Evolutionary conservation across 2,329 filamentous ascomycete species (phyloP).

Genomic region (Pseudocercospora macadamiae): DNA sequence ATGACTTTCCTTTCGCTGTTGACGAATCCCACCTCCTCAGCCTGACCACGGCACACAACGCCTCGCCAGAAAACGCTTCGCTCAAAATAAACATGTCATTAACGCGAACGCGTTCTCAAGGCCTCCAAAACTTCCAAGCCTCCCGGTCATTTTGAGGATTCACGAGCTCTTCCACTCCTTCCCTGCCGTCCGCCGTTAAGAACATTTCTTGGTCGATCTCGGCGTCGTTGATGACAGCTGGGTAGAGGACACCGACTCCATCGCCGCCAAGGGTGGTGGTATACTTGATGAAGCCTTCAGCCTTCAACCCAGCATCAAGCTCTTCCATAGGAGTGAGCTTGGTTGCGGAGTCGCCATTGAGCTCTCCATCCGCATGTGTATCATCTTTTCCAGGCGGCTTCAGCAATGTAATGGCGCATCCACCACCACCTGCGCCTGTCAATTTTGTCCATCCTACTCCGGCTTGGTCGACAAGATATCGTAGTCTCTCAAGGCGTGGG

Average conservation of each 20-base stretch:
- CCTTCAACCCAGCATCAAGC: conserved; percentile 63
- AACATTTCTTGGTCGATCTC: conserved; percentile 93
- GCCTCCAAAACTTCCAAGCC: conserved; percentile 44
- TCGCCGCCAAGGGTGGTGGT: conserved; percentile 89
- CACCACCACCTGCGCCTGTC: conserved; percentile 92
- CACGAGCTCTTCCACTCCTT: conserved; percentile 84
- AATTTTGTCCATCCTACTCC: conserved; percentile 96
- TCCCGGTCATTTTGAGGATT: conserved; percentile 50
- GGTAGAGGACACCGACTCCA: conserved; percentile 91
- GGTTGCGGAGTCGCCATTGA: conserved; percentile 22
- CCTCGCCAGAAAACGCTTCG: too few species aligned
- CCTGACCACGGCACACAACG: too few species aligned
- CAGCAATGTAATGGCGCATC: conserved; percentile 90
- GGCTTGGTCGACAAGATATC: conserved; percentile 86
- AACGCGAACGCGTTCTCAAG: conserved; percentile 21
- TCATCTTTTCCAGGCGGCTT: conserved; percentile 54
- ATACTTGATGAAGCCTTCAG: conserved; percentile 76
- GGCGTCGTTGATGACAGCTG: conserved; percentile 87
- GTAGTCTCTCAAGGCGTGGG: conserved; percentile 85
- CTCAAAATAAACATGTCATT: too few species aligned
- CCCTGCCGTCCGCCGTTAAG: conserved; percentile 77
- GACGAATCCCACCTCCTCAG: too few species aligned
- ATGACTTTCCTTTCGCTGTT: too few species aligned
- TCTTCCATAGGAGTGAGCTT: conserved; percentile 48
- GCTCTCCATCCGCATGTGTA: neutral